Evolutionary conservation across 768 basidiomycete species (phyloP), one percentile per base, ranked within the genome.

Genomic region (Candolleomyces efflorescens): DNA sequence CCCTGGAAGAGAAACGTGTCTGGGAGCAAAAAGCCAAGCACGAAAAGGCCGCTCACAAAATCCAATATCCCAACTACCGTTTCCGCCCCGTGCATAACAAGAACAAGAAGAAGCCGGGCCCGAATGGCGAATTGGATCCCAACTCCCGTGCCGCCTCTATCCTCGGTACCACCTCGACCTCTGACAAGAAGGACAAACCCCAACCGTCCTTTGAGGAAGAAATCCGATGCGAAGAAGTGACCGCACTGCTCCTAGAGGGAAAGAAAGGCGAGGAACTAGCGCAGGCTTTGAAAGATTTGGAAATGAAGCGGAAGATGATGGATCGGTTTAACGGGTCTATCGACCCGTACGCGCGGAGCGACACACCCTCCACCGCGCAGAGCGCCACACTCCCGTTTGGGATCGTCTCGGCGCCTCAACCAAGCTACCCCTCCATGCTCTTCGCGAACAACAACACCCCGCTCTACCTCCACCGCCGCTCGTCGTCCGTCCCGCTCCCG

Each of bases 21-120:
- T 92, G 90, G 90, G 87, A 90, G 65, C 71, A 80, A 36, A 81
- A 81, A 55, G 90, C 90, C 0, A 87, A 87, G 66, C 79, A 82
- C 45, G 89, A 84, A 22, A 90, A 89, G 71, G 86, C 84, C 0
- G 85, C 83, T 27, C 89, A 92, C 71, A 83, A 87, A 55, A 75
- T 75, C 41, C 76, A 72, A 58, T 89, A 88, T 67, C 89, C 90
- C 0, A 80, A 89, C 61, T 92, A 82, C 60, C 78, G 78, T 32
- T 82, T 82, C 74, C 70, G 77, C 11, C 81, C 81, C 1, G 80
- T 82, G 3, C 80, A 82, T 66, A 81, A 80, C 68, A 80, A 79
- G 69, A 73, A 76, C 60, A 78, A 79, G 67, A 67, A 69, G 55
- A 71, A 70, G 32, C 1, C 11, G 7, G 32, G 32, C 32, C 2